A percentile compares a stretch with the other conserved stretches of the same genome.
Conservation (phyloP, 2,329 filamentous ascomycete species). For the Chaetomiaceae sp. region DNA sequence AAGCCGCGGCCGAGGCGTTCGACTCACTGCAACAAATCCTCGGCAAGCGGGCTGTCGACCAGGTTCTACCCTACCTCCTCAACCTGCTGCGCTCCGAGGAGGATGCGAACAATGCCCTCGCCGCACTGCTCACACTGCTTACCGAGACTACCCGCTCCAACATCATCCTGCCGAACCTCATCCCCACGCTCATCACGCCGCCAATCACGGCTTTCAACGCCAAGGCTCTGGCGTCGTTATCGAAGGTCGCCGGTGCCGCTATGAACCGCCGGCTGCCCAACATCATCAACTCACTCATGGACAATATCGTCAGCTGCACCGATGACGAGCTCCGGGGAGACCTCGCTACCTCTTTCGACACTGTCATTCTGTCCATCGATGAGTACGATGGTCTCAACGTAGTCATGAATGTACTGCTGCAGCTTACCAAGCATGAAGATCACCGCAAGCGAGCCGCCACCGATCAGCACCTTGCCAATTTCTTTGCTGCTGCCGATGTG, state of each 20-base stretch:
- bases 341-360: slow-evolving; percentile 77
- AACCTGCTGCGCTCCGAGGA: slow-evolving; percentile 81
- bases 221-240: slow-evolving; percentile 84
- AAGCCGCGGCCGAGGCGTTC: slow-evolving; percentile 95
- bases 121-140: slow-evolving; percentile 86
- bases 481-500: slow-evolving; percentile 74
- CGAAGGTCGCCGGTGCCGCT: slow-evolving; percentile 81
- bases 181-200: slow-evolving; percentile 84
- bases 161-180: slow-evolving; percentile 92
- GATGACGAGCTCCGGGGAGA: slow-evolving; percentile 71
- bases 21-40: slow-evolving; percentile 90
- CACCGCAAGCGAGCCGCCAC: slow-evolving; percentile 77
- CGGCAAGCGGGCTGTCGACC: slow-evolving; percentile 90
- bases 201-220: slow-evolving; percentile 95
- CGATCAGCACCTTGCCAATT: slow-evolving; percentile 74
- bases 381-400: slow-evolving; percentile 95
- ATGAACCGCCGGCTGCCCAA: slow-evolving; percentile 87
- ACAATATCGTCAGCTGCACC: slow-evolving; percentile 75
- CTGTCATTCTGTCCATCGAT: slow-evolving; percentile 86
- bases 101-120: slow-evolving; percentile 85
- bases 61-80: slow-evolving; percentile 88
- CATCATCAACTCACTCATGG: slow-evolving; percentile 91
- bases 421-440: slow-evolving; percentile 87
- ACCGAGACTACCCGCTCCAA: slow-evolving; percentile 92
- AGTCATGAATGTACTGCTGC: slow-evolving; percentile 87